These are phyloP conservation scores for Tanacetum coccineum DNA, from an alignment of 129 eudicot species.

Conservation along the genomic window DNA sequence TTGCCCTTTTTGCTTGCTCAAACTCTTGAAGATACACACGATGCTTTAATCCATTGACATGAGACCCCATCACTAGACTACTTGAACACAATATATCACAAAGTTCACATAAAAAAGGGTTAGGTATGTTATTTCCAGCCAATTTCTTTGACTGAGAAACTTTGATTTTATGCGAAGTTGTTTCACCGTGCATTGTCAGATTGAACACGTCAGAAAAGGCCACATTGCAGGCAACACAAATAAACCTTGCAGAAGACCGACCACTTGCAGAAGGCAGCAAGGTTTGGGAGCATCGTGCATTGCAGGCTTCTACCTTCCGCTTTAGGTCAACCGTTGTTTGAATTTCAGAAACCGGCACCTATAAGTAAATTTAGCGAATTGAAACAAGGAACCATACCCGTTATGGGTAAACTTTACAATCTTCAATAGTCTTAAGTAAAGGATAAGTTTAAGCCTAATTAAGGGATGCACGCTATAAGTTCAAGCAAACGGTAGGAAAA, in stretches of 20 bases:
- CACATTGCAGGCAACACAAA: slow-evolving; percentile 26
- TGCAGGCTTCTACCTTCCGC: slow-evolving; percentile 22
- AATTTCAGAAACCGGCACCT: slow-evolving; percentile 24
- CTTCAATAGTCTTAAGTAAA: background rate
- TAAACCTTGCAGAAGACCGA: slow-evolving; percentile 26
- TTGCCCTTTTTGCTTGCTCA: slow-evolving; percentile 29
- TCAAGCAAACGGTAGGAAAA: background rate
- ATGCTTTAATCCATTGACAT: slow-evolving; percentile 34
- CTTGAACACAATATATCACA: slow-evolving; percentile 32
- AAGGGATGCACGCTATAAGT: no score
- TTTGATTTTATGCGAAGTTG: slow-evolving; percentile 20
- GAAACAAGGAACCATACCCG: background rate
- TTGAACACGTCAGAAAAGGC: slow-evolving; percentile 32
- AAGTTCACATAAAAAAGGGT: slow-evolving; percentile 36
- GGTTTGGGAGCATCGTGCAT: slow-evolving; percentile 16
- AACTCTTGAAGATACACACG: slow-evolving; percentile 23
- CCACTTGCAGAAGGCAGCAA: background rate
- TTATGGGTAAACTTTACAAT: background rate
- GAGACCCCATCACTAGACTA: slow-evolving; percentile 32
- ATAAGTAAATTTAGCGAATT: slow-evolving; percentile 8
- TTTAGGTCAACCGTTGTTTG: slow-evolving; percentile 26
- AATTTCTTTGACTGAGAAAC: slow-evolving; percentile 11
- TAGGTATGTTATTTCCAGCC: background rate
- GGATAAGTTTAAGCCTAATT: background rate
- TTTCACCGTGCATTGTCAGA: slow-evolving; percentile 35